phyloP scores from a whole-genome alignment of 495 filamentous ascomycete genomes.

The Margaritispora aquatica region DNA sequence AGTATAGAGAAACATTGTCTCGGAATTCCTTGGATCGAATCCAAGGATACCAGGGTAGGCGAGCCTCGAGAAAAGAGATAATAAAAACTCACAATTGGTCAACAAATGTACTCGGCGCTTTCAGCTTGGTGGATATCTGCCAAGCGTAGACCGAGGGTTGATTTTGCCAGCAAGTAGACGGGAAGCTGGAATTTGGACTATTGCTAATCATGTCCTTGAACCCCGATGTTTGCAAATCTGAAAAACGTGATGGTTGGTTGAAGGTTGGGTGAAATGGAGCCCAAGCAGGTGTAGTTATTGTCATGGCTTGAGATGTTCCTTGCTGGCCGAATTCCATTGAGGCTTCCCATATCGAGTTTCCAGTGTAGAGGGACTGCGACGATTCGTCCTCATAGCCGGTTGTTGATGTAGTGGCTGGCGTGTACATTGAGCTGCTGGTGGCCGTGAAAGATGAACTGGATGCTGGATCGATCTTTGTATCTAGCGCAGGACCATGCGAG shows the following conservation, averaged over 20 bases:
- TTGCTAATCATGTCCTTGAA: slow-evolving; percentile 15
- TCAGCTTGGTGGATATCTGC: slow-evolving; percentile 23
- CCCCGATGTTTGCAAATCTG: slow-evolving; percentile 15
- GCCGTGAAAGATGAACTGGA: not conserved
- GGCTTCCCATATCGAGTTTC: slow-evolving; percentile 17
- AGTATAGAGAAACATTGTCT: too few species aligned
- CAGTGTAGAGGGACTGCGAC: slow-evolving; percentile 12
- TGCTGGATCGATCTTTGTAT: not conserved
- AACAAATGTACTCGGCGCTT: slow-evolving; percentile 17
- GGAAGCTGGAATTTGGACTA: not conserved
- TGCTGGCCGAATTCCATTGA: slow-evolving; percentile 13
- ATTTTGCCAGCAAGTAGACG: slow-evolving; percentile 18
- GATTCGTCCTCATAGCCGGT: slow-evolving; percentile 12
- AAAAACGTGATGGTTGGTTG: slow-evolving; percentile 19
- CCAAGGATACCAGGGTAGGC: too few species aligned
- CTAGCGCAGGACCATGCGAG: not conserved
- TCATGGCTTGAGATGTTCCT: slow-evolving; percentile 2
- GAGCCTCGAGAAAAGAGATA: too few species aligned
- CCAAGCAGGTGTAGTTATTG: slow-evolving; percentile 17
- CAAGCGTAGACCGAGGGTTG: slow-evolving; percentile 22
- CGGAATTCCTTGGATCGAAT: too few species aligned
- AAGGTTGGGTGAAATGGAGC: slow-evolving; percentile 22
- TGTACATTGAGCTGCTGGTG: not conserved
- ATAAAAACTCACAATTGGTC: too few species aligned
- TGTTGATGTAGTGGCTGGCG: not conserved